Percentiles rank a stretch among this genome's conserved stretches.
These are phyloP conservation scores for Obelidium mucronatum DNA, from an alignment of 192 early-diverging fungal species.

Conservation along the genomic window DNA sequence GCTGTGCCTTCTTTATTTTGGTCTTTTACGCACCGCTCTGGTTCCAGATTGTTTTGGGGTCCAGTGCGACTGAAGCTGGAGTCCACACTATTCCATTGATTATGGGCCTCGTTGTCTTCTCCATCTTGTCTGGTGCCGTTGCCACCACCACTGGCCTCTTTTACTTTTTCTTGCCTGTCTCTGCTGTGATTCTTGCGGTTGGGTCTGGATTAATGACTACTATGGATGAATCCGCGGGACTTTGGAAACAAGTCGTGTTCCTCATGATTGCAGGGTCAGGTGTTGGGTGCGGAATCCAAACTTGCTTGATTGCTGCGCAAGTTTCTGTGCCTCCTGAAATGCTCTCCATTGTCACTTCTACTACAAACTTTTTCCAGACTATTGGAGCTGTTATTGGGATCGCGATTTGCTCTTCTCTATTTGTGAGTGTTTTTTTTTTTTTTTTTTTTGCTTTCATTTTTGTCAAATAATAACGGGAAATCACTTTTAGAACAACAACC, in stretches of 20 bases:
- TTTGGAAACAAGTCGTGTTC: conserved; percentile 62
- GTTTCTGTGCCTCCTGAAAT: conserved; percentile 68
- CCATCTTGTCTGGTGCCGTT: conserved; percentile 65
- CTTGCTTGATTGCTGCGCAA: conserved; percentile 74
- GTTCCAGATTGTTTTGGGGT: conserved; percentile 78
- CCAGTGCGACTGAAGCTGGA: conserved; percentile 73
- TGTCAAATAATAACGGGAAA: too few relatives aligned
- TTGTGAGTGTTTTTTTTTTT: too few relatives aligned
- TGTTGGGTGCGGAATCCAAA: conserved; percentile 74
- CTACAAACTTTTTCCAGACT: conserved; percentile 57
- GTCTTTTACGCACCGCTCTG: conserved; percentile 54
- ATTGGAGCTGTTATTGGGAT: conserved; percentile 67
- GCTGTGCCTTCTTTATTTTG: conserved; percentile 36
- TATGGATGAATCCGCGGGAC: conserved; percentile 57
- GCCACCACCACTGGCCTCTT: conserved; percentile 65
- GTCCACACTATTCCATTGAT: conserved; percentile 75
- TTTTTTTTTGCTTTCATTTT: too few relatives aligned
- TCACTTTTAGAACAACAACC: too few relatives aligned
- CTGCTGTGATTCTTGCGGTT: conserved; percentile 52
- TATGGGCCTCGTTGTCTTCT: conserved; percentile 57
- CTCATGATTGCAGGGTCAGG: conserved; percentile 74
- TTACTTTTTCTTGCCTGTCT: conserved; percentile 63
- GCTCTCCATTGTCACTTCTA: conserved; percentile 71
- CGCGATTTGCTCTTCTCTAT: conserved; percentile 66
- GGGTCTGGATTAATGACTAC: conserved; percentile 66